A percentile compares a stretch with the other conserved stretches of the same genome.
These are phyloP conservation scores for Gracilaria gracilis DNA, from an alignment of 23 red algal genomes.

Conservation along the genomic window DNA sequence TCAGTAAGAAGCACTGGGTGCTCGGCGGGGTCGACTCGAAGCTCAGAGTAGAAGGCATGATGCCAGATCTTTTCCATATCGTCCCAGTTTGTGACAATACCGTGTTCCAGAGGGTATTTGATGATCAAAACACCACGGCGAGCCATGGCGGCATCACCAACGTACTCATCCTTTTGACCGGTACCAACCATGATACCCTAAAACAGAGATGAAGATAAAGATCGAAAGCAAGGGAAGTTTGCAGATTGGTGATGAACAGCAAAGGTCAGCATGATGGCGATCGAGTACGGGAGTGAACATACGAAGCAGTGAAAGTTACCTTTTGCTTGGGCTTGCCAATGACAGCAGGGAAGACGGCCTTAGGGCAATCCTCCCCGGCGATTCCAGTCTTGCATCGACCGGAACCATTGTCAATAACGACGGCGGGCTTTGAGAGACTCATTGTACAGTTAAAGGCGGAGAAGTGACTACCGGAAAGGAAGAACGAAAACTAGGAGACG, in stretches of 20 bases:
- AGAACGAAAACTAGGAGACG: not conserved
- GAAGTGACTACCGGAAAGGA: not conserved
- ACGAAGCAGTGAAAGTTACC: conserved; percentile 16
- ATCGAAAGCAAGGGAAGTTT: not conserved
- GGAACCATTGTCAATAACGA: conserved; percentile 99
- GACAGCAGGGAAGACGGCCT: conserved; percentile 97
- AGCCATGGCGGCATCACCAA: conserved; percentile 97
- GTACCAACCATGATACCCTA: conserved; percentile 98
- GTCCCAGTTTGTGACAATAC: conserved; percentile 99
- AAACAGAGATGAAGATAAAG: not conserved
- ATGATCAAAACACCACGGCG: conserved; percentile 95
- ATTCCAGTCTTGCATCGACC: conserved; percentile 98
- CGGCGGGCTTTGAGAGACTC: conserved; percentile 84
- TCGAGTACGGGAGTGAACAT: not conserved
- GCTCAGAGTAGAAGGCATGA: conserved; percentile 99
- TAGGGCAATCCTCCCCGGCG: conserved; percentile 97
- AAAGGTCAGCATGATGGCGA: not conserved
- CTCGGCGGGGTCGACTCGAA: conserved; percentile 93
- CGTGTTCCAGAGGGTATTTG: conserved; percentile 99
- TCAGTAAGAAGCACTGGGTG: conserved; percentile 98
- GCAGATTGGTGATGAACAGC: not conserved
- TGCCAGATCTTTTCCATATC: conserved; percentile 99
- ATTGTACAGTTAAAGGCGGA: not conserved
- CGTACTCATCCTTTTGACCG: conserved; percentile 99
- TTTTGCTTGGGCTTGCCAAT: conserved; percentile 97